Evolutionary conservation across 768 basidiomycete species (phyloP).

Genomic region (Lactarius psammicola): DNA sequence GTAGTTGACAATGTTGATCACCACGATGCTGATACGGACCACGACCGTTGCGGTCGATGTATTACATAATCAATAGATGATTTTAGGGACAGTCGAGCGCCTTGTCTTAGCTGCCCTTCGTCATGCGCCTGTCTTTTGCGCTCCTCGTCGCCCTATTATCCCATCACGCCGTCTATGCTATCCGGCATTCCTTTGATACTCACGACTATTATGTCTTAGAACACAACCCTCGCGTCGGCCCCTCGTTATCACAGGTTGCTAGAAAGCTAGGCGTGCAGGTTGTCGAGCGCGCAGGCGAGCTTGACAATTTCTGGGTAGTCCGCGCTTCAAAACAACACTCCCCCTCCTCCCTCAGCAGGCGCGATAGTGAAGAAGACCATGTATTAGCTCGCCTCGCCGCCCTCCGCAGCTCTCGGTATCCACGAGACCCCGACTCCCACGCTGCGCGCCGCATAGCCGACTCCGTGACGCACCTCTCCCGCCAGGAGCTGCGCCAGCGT

Average conservation of each 20-base stretch:
- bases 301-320: constrained; percentile 81
- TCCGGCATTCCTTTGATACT: constrained; percentile 53
- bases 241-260: constrained; percentile 60
- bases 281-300: constrained; percentile 84
- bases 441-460: constrained; percentile 47
- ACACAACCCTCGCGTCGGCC: constrained; percentile 51
- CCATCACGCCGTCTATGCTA: constrained; percentile 35
- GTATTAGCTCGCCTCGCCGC: constrained; percentile 51
- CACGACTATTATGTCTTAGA: constrained; percentile 85
- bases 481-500: constrained; percentile 65
- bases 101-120: not conserved
- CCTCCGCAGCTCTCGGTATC: constrained; percentile 44
- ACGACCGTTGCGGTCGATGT: not conserved
- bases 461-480: constrained; percentile 59
- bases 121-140: constrained; percentile 30
- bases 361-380: constrained; percentile 40
- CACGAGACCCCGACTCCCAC: constrained; percentile 38
- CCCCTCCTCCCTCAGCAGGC: constrained; percentile 32
- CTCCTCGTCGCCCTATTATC: constrained; percentile 35
- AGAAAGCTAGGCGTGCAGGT: constrained; percentile 71
- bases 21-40: not conserved
- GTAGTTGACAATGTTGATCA: not conserved
- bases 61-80: not conserved
- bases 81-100: not conserved
- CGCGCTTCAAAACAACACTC: constrained; percentile 46